phyloP scores from a whole-genome alignment of 2,329 filamentous ascomycete species.

The Penicillium rolfsii region DNA sequence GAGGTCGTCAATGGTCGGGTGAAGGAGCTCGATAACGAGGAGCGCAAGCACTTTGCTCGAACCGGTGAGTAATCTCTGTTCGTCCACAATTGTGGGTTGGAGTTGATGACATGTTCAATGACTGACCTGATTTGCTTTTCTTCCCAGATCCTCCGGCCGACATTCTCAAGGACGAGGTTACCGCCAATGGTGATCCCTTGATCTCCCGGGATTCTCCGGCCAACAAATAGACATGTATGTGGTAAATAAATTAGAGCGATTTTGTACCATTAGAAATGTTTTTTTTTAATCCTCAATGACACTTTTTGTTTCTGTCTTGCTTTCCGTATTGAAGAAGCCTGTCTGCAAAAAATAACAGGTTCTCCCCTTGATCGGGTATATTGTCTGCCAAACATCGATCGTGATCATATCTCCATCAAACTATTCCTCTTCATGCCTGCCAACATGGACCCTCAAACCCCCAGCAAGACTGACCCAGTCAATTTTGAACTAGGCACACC shows the following conservation, averaged over 20 bases:
- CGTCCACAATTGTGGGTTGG: neutral
- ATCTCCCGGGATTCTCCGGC: conserved; percentile 47
- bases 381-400: neutral
- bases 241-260: conserved; percentile 29
- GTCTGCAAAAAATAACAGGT: conserved; percentile 1
- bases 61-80: conserved; percentile 42
- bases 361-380: neutral
- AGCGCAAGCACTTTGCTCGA: conserved; percentile 47
- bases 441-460: neutral
- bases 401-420: neutral
- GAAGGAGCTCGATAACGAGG: conserved; percentile 47
- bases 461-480: neutral
- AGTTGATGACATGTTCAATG: neutral
- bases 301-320: neutral
- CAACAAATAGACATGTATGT: conserved; percentile 51
- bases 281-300: conserved; percentile 7
- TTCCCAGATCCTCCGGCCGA: conserved; percentile 50
- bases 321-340: neutral
- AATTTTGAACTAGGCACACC: neutral
- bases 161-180: conserved; percentile 52
- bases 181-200: conserved; percentile 39
- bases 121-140: neutral
- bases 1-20: conserved; percentile 63
- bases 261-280: conserved; percentile 35
- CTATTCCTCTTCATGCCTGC: neutral